Percentiles rank a stretch among this genome's conserved stretches.
These are phyloP conservation scores for Dactylellina haptotyla DNA, from an alignment of 2,329 filamentous ascomycete genomes.

Conservation along the genomic window DNA sequence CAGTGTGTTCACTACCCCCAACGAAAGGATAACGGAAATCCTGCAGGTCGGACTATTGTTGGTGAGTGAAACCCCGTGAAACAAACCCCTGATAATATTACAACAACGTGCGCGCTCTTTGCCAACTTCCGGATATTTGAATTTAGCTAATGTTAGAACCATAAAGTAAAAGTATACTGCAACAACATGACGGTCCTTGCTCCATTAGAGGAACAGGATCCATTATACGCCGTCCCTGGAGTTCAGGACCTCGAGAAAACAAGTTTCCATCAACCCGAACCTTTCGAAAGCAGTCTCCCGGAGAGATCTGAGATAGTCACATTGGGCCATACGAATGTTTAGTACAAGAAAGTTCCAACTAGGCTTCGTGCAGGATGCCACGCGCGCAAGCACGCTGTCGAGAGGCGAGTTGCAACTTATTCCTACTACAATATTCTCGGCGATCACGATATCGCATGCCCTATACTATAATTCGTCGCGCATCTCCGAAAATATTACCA, in stretches of 20 bases:
- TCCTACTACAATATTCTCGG: no score
- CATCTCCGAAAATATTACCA: no score
- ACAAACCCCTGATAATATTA: constrained; percentile 8
- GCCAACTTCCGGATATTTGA: background rate
- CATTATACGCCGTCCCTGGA: constrained; percentile 3
- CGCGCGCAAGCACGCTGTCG: no score
- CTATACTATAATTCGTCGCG: no score
- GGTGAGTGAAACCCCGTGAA: constrained; percentile 35
- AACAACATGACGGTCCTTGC: constrained; percentile 11
- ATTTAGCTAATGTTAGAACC: background rate
- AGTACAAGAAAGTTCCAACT: no score
- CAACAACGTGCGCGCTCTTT: background rate
- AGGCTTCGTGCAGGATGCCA: no score
- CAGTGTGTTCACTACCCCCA: constrained; percentile 22
- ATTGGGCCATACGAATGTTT: no score
- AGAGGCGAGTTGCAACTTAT: no score
- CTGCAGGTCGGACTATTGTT: constrained; percentile 37
- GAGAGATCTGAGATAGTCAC: no score
- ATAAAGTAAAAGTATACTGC: constrained; percentile 24
- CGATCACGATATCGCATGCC: no score
- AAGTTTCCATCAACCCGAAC: constrained; percentile 5
- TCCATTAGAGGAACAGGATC: constrained; percentile 12
- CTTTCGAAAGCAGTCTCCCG: constrained; percentile 8
- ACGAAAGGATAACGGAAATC: constrained; percentile 25
- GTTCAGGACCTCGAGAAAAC: constrained; percentile 12